A percentile compares a stretch with the other conserved stretches of the same genome.
Evolutionary conservation across 108 stramenopile species (phyloP).

Genomic region (Epithemia pelagica): DNA sequence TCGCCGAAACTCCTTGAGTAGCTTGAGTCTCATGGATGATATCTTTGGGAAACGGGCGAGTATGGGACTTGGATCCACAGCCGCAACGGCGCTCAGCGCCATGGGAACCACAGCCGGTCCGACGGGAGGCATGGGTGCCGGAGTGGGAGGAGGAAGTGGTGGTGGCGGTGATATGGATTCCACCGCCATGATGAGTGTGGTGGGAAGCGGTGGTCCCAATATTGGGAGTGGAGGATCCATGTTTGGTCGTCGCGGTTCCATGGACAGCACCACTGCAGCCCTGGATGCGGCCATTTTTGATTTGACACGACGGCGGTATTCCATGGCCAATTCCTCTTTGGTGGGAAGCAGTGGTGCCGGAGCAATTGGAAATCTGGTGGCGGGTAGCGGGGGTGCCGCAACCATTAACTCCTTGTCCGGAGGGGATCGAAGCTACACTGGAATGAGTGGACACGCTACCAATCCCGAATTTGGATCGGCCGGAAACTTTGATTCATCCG

Average conservation of each 20-base stretch:
- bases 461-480: background rate
- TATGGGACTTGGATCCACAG: background rate
- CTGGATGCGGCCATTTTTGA: conserved; percentile 55
- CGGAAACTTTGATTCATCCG: background rate
- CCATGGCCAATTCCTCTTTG: conserved; percentile 24
- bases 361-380: background rate
- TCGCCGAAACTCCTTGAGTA: background rate
- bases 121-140: background rate
- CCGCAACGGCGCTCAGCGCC: background rate
- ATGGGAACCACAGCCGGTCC: background rate
- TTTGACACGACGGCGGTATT: conserved; percentile 32
- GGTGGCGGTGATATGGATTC: background rate
- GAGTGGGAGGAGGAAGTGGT: background rate
- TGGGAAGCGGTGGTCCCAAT: background rate
- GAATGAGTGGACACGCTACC: background rate
- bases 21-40: background rate
- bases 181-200: background rate
- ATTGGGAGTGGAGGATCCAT: conserved; percentile 4
- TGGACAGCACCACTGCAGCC: conserved; percentile 48
- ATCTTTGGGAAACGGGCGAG: background rate
- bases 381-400: conserved; percentile 5
- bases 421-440: background rate
- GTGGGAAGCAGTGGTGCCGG: conserved; percentile 8
- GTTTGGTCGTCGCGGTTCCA: conserved; percentile 19
- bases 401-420: background rate